Base-by-base conservation (phyloP, 768 basidiomycete genomes). In the Mycena rosella region DNA sequence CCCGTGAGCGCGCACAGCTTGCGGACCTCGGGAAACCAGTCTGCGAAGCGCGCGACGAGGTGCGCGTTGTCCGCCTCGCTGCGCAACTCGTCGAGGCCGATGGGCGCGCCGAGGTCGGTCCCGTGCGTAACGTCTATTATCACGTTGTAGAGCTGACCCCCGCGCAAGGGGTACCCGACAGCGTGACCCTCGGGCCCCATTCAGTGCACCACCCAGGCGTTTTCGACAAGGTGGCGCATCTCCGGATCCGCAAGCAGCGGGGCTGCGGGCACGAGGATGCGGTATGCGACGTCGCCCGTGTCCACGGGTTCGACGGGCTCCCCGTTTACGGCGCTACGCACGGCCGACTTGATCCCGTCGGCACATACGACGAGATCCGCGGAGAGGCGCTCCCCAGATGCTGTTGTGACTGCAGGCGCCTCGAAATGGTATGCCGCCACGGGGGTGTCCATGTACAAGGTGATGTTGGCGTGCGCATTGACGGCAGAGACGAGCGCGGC, bases 321-420 rank as follows among this genome's bases (percentile, higher is more conserved):
- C 2, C 74, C 76, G 22, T 74, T 73, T 8, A 77, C 68, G 0
- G 40, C n/a, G n/a, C 72, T 42, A 4, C 75, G 67, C 22, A 70
- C 64, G 30, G 73, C 67, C 36, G 67, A 70, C 57, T 76, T 76
- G 54, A 77, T 70, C 10, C 81, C 81, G 52, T 83, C 81, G 5
- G 80, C 81, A 17, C 81, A 82, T 3, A 83, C 75, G 36, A 81
- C 62, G 30, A 83, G 71, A 55, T 83, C 79, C 3, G 79, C 76
- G 2, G 61, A 38, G 5, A 83, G 60, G 36, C 81, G 73, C 53
- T 82, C 75, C 17, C 82, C 82, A 0, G 76, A 70, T 38, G 74
- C 67, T 55, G 82, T 79, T 0, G 76, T 81, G 22, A 81, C 70
- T 20, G 67, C 71, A 3, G 80, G 80, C 56, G 40, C 40, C 9